These are phyloP conservation scores for Pseudogymnoascus sp. DNA, from an alignment of 2,329 filamentous ascomycete genomes.

Conservation along the genomic window DNA sequence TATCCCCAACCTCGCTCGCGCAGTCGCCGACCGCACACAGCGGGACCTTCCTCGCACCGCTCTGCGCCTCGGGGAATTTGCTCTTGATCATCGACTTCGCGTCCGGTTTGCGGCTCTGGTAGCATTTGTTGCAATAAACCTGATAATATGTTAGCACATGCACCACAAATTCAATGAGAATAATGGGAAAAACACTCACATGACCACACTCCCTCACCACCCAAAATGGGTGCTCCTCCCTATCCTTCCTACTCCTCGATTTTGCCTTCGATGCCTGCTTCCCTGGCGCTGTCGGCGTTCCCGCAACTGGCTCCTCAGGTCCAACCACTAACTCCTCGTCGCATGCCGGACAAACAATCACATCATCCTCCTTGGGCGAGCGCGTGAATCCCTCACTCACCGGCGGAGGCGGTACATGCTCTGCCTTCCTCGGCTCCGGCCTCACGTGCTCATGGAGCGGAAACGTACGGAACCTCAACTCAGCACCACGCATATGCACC, in stretches of 20 bases:
- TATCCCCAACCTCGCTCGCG: conserved; percentile 42
- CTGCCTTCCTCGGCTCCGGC: conserved; percentile 15
- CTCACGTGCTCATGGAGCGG: not conserved
- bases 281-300: not conserved
- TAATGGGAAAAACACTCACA: conserved; percentile 44
- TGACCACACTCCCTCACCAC: conserved; percentile 86
- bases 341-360: conserved; percentile 80
- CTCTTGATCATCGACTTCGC: conserved; percentile 30
- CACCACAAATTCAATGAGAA: not conserved
- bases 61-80: not conserved
- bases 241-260: conserved; percentile 40
- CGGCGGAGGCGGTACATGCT: conserved; percentile 34
- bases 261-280: conserved; percentile 34
- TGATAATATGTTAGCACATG: conserved; percentile 27
- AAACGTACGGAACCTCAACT: not conserved
- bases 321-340: conserved; percentile 64
- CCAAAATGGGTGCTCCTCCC: conserved; percentile 79
- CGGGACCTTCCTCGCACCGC: conserved; percentile 14
- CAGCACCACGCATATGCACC: not conserved
- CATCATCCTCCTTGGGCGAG: conserved; percentile 60
- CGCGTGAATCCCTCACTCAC: conserved; percentile 73
- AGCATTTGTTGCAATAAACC: conserved; percentile 58
- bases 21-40: conserved; percentile 52
- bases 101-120: conserved; percentile 43
- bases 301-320: conserved; percentile 23